Conservation (phyloP, 2,329 filamentous ascomycete species). For the Fusarium sulawesiense region DNA sequence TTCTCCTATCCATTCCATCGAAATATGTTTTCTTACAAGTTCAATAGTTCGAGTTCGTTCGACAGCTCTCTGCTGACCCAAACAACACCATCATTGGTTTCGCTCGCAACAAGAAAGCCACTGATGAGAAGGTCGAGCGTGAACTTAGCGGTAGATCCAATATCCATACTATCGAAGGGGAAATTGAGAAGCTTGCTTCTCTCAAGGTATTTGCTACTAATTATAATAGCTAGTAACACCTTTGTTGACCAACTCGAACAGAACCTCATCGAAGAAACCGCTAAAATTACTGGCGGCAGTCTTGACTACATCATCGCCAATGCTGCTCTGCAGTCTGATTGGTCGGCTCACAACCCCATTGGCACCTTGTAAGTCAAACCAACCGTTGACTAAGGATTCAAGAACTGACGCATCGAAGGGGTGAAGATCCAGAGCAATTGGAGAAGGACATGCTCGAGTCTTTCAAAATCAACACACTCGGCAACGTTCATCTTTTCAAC, state of each 20-base stretch:
- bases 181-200: constrained; percentile 6
- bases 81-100: constrained; percentile 57
- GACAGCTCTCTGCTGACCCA: constrained; percentile 55
- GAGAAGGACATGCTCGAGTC: constrained; percentile 29
- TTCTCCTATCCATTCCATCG: too few species aligned
- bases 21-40: neutral
- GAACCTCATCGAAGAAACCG: constrained; percentile 43
- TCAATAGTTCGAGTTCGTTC: constrained; percentile 51
- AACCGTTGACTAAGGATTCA: accelerated
- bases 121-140: constrained; percentile 52
- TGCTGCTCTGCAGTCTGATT: constrained; percentile 52
- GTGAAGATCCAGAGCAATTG: constrained; percentile 18
- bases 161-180: constrained; percentile 29
- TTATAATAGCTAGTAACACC: accelerated
- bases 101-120: constrained; percentile 56
- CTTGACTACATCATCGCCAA: constrained; percentile 67
- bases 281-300: constrained; percentile 51
- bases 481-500: constrained; percentile 64
- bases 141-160: constrained; percentile 46
- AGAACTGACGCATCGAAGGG: neutral
- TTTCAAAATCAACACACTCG: constrained; percentile 63
- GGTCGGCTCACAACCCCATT: constrained; percentile 40
- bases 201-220: constrained; percentile 1
- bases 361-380: constrained; percentile 27
- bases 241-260: neutral